Evolutionary conservation across 2,329 filamentous ascomycete genomes (phyloP).

Genomic region (Lizonia empirigonia): DNA sequence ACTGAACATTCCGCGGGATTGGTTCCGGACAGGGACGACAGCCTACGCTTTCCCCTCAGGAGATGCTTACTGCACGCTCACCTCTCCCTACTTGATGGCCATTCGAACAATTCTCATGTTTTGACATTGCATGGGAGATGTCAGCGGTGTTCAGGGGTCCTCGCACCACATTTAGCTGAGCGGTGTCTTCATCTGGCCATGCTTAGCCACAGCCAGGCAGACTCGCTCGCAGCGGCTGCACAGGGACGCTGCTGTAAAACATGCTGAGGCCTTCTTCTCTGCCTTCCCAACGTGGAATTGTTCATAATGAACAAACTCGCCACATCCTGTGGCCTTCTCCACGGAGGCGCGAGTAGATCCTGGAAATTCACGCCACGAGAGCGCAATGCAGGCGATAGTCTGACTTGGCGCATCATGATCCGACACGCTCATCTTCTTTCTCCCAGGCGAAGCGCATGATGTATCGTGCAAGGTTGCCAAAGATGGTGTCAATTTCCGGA

Average conservation of each 20-base stretch:
- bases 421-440: background rate
- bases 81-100: background rate
- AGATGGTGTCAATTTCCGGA: conserved; percentile 13
- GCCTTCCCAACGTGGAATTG: background rate
- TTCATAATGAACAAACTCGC: background rate
- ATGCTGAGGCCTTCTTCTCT: background rate
- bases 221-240: background rate
- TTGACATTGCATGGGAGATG: background rate
- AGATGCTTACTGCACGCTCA: background rate
- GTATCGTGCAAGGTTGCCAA: conserved; percentile 8
- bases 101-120: background rate
- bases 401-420: conserved; percentile 8
- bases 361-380: background rate
- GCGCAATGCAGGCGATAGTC: background rate
- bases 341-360: background rate
- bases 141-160: background rate
- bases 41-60: background rate
- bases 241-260: background rate
- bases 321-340: background rate
- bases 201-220: background rate
- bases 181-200: background rate
- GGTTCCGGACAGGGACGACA: background rate
- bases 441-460: conserved; percentile 1
- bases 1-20: background rate
- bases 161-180: background rate